Conservation (phyloP, 169 alveolate genomes). For the Amoebophrya sp. region DNA sequence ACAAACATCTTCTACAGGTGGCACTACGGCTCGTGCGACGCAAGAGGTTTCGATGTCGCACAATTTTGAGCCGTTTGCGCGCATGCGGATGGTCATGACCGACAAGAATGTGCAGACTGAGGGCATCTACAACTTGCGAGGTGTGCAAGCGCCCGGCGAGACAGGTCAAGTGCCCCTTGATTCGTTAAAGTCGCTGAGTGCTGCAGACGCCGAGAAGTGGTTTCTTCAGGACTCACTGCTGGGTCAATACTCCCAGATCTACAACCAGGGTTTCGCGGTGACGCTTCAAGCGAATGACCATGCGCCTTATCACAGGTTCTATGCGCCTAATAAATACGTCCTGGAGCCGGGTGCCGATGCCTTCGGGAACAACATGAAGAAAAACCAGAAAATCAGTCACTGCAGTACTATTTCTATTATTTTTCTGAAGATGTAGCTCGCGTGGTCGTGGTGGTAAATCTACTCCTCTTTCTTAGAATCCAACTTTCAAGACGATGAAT, state of each 20-base stretch:
- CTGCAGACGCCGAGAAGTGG: background rate
- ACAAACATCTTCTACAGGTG: no score
- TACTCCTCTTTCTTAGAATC: no score
- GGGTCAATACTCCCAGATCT: background rate
- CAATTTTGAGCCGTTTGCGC: background rate
- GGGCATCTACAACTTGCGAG: background rate
- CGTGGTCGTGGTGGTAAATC: no score
- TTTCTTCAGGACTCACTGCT: background rate
- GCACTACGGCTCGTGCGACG: background rate
- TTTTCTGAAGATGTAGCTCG: no score
- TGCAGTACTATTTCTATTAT: background rate
- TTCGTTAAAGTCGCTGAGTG: background rate
- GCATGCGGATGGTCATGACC: background rate
- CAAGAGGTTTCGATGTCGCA: background rate
- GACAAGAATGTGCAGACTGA: background rate
- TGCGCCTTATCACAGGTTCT: background rate
- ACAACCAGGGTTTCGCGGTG: background rate
- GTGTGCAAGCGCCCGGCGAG: no score
- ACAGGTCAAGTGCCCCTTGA: no score
- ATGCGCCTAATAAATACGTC: background rate
- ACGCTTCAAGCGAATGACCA: background rate
- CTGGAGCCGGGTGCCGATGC: conserved; percentile 14
- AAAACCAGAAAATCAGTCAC: background rate
- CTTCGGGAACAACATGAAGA: background rate
- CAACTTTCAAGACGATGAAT: no score